phyloP scores from a whole-genome alignment of 2,329 filamentous ascomycete species.

The Pseudogymnoascus sp. region DNA sequence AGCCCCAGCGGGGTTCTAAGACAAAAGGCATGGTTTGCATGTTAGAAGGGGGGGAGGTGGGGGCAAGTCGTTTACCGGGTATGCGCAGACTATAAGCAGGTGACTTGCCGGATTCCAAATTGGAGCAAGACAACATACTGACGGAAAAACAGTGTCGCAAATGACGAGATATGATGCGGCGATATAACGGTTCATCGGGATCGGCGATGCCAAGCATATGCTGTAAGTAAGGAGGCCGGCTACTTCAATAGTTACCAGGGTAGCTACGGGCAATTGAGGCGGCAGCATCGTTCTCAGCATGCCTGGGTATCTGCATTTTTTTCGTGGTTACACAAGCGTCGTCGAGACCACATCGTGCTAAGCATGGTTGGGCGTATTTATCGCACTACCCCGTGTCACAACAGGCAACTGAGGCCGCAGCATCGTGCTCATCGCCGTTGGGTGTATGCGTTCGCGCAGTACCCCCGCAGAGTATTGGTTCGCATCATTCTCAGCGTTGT shows the following conservation, averaged over 20 bases:
- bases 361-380: background rate
- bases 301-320: background rate
- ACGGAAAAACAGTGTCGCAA: background rate
- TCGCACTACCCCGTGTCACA: background rate
- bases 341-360: background rate
- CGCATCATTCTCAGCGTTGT: background rate
- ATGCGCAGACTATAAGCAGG: background rate
- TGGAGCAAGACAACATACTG: background rate
- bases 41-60: background rate
- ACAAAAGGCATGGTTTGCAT: background rate
- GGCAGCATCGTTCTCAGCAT: background rate
- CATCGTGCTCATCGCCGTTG: background rate
- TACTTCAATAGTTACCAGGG: background rate
- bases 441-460: background rate
- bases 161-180: background rate
- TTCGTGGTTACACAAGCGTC: background rate
- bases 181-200: background rate
- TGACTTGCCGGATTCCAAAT: constrained; percentile 1
- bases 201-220: background rate
- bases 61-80: background rate
- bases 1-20: background rate
- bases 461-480: background rate
- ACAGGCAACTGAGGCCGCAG: background rate
- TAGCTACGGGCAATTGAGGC: background rate
- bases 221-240: background rate